Evolutionary conservation across 257 asterid species (phyloP), one percentile per base, ranked within the genome.

Genomic region (Solanum chmielewskii): DNA sequence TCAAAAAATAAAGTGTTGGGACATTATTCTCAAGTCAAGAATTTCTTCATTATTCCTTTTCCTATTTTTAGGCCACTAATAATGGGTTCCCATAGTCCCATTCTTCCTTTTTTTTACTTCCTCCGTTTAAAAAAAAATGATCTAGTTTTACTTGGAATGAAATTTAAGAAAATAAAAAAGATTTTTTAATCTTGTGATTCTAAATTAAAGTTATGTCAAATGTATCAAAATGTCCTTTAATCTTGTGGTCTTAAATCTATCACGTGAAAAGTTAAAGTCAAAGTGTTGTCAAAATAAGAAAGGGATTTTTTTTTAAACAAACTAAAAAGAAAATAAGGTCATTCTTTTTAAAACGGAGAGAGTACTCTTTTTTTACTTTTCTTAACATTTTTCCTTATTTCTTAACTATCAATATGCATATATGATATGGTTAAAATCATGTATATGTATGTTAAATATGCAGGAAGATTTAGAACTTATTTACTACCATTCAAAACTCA

Each of bases 11-110:
- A 91, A 95, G 87, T 89, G 86, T 92, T 92, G 92, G 86, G 92
- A 87, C 88, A 87, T 92, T 74, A 92, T 94, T 94, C 96, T 89
- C 95, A 92, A 95, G 98, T 91, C 98, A 93, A 93, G 98, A 92
- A 94, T 93, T 90, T 91, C 64, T 88, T 88, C 83, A 27, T 91
- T 91, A 91, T 90, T 92, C 93, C 39, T 88, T 91, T 71, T 90
- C 83, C 94, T 89, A 74, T 88, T 88, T 91, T 87, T 70, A 93
- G 85, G 45, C 85, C 70, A 81, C 69, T 33, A 52, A 81, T 47
- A 81, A 81, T 81, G 85, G 70, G 42, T 80, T 80, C 85, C 68
- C 21, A 20, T 56, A 80, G 14, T 20, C 85, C 69, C 29, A 27
- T 81, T 81, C 1, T 18, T 49, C 11, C 11, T 10, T 78, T 29